A percentile compares a stretch with the other conserved stretches of the same genome.
phyloP scores from a whole-genome alignment of 2,329 filamentous ascomycete species.

The Claviceps sp. region DNA sequence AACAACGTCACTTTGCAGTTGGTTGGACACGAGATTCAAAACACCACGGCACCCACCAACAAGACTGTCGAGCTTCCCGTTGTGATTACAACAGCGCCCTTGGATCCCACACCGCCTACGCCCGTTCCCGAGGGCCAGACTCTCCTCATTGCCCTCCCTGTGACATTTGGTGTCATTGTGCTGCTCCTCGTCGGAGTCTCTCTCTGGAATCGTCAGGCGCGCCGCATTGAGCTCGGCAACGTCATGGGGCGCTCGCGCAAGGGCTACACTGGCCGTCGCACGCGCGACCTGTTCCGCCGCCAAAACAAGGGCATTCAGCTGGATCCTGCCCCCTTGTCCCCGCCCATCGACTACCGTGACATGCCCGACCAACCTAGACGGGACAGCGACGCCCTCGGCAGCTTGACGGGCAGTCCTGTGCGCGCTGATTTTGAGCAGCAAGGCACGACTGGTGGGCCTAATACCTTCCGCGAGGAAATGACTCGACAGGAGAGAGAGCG shows the following conservation, averaged over 20 bases:
- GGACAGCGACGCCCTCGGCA: constrained; percentile 36
- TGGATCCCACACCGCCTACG: constrained; percentile 22
- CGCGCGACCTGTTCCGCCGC: constrained; percentile 21
- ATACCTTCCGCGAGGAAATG: constrained; percentile 37
- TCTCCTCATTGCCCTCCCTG: constrained; percentile 40
- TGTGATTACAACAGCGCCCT: constrained; percentile 18
- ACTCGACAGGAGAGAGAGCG: constrained; percentile 26
- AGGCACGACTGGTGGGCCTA: constrained; percentile 19
- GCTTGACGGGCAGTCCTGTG: constrained; percentile 33
- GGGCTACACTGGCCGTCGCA: constrained; percentile 30
- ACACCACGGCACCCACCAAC: constrained; percentile 19
- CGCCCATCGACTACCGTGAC: constrained; percentile 14
- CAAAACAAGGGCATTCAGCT: constrained; percentile 32
- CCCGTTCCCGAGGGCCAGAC: constrained; percentile 23
- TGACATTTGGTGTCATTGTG: constrained; percentile 32
- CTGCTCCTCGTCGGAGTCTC: constrained; percentile 40
- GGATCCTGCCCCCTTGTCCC: constrained; percentile 18
- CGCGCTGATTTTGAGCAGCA: constrained; percentile 28
- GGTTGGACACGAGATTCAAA: constrained; percentile 18
- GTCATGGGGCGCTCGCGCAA: constrained; percentile 33
- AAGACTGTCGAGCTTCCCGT: constrained; percentile 31
- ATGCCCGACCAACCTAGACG: constrained; percentile 11
- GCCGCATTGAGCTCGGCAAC: constrained; percentile 36
- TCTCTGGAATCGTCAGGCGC: constrained; percentile 40
- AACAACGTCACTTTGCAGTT: constrained; percentile 38